Percentiles rank a stretch among this genome's conserved stretches.
Conservation (phyloP, 441 rosid genomes). For the Adansonia gregorii region DNA sequence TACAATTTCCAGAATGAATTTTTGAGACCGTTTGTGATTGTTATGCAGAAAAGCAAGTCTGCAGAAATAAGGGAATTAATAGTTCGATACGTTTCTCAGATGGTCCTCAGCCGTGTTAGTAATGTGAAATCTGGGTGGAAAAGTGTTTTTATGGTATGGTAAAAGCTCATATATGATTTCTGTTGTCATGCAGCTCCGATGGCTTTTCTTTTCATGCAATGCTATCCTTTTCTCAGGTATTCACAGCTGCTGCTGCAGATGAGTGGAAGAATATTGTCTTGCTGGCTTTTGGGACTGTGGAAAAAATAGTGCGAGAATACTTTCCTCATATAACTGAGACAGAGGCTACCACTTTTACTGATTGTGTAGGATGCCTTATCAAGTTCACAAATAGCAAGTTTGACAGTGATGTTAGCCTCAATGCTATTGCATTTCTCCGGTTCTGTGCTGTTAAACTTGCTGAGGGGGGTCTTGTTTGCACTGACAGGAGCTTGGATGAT, state of each 20-base stretch:
- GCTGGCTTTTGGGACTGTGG: conserved; percentile 95
- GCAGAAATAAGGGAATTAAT: conserved; percentile 91
- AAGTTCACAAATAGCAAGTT: conserved; percentile 93
- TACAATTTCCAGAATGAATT: conserved; percentile 99
- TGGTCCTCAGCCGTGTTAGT: conserved; percentile 94
- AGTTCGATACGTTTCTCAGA: conserved; percentile 96
- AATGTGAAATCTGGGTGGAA: conserved; percentile 99
- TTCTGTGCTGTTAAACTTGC: conserved; percentile 97
- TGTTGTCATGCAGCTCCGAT: not conserved
- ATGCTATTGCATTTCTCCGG: conserved; percentile 96
- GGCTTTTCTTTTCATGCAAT: conserved; percentile 30
- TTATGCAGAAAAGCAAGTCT: conserved; percentile 93
- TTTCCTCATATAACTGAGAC: conserved; percentile 95
- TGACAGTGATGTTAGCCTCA: conserved; percentile 91
- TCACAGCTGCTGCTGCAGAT: conserved; percentile 91
- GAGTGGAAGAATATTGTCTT: conserved; percentile 86
- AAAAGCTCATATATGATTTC: conserved; percentile 3
- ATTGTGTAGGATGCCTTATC: conserved; percentile 93
- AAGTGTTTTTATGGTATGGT: conserved; percentile 93
- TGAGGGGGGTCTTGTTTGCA: conserved; percentile 83
- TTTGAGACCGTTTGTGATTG: conserved; percentile 92
- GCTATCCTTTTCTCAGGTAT: conserved; percentile 59
- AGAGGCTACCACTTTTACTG: conserved; percentile 86
- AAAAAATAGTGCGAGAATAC: conserved; percentile 94
- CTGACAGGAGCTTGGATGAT: conserved; percentile 52